phyloP scores from a whole-genome alignment of 768 basidiomycete genomes.

The Amanita phalloides region DNA sequence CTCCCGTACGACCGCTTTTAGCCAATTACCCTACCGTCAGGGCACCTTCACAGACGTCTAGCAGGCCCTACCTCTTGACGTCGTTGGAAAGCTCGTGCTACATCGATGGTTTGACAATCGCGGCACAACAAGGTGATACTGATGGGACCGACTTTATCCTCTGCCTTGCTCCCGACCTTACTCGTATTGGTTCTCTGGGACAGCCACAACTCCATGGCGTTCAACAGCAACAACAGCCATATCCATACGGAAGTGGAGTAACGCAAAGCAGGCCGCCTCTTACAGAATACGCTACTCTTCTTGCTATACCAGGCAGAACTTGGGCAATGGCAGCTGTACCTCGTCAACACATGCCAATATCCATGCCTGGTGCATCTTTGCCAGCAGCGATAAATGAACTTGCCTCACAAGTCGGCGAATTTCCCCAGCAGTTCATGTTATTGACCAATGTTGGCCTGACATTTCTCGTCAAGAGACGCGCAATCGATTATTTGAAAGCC shows the following conservation, averaged over 20 bases:
- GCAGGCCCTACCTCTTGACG: constrained; percentile 48
- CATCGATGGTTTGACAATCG: constrained; percentile 53
- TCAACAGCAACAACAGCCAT: constrained; percentile 25
- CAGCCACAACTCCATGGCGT: constrained; percentile 32
- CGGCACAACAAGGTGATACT: constrained; percentile 64
- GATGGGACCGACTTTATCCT: constrained; percentile 68
- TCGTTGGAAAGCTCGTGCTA: constrained; percentile 56
- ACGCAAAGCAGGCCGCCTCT: constrained; percentile 45
- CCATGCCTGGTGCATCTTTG: constrained; percentile 30
- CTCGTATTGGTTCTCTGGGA: constrained; percentile 59
- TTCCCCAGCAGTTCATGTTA: constrained; percentile 73
- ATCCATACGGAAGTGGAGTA: constrained; percentile 24
- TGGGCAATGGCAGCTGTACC: constrained; percentile 70
- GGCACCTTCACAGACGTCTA: constrained; percentile 3
- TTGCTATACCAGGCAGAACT: constrained; percentile 74
- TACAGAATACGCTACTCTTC: constrained; percentile 65
- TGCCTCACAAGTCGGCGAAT: constrained; percentile 68
- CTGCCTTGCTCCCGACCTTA: constrained; percentile 67
- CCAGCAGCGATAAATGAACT: constrained; percentile 69
- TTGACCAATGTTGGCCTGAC: constrained; percentile 81
- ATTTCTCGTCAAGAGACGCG: constrained; percentile 69
- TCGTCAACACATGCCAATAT: constrained; percentile 13
- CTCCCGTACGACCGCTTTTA: constrained; percentile 33
- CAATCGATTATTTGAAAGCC: constrained; percentile 75
- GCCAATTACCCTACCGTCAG: constrained; percentile 34